Percentiles rank a stretch among this genome's conserved stretches.
phyloP scores from a whole-genome alignment of 176 grass and related monocot genomes.

The Bromus sterilis region DNA sequence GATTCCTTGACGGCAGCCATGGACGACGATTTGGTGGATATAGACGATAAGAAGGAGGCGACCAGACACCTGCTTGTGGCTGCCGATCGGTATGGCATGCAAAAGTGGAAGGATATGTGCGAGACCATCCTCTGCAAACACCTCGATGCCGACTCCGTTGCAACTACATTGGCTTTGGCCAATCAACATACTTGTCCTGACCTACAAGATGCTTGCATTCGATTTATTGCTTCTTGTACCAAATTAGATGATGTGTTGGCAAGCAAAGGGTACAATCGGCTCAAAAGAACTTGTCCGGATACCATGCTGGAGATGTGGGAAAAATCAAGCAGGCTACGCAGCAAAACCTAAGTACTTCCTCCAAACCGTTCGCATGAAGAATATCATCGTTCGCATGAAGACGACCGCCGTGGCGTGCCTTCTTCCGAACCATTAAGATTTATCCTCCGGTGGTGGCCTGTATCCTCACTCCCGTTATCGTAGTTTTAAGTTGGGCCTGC shows the following conservation, averaged over 20 bases:
- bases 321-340: neutral
- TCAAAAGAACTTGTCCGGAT: neutral
- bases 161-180: neutral
- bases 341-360: no score
- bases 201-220: neutral
- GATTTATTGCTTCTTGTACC: neutral
- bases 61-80: neutral
- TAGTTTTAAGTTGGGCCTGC: no score
- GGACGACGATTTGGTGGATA: neutral
- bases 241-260: neutral
- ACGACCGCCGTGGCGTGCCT: no score
- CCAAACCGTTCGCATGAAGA: no score
- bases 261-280: neutral
- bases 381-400: no score
- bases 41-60: neutral
- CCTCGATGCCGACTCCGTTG: neutral
- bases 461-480: no score
- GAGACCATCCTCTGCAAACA: neutral
- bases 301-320: neutral
- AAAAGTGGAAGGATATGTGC: neutral
- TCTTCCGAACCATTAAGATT: no score
- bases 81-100: neutral
- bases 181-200: neutral
- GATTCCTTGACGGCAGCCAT: neutral
- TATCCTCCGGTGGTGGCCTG: no score